Percentiles rank a stretch among this genome's conserved stretches.
phyloP scores from a whole-genome alignment of 2,329 filamentous ascomycete species.

The Apiospora pterosperma region DNA sequence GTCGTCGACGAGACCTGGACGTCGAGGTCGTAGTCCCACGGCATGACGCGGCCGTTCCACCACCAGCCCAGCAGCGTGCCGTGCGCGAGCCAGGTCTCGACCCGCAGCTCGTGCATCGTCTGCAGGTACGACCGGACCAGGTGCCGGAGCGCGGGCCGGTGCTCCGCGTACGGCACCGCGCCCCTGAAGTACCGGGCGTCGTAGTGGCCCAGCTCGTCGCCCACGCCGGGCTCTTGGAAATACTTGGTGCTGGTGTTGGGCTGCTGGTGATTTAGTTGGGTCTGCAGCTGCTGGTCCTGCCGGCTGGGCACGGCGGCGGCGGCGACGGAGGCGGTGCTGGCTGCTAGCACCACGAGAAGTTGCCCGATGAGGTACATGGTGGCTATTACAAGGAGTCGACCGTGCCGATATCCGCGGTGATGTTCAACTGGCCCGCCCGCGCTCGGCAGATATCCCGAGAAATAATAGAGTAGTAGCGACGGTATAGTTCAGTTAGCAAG shows the following conservation, averaged over 20 bases:
- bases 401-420: neutral
- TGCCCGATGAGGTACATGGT: neutral
- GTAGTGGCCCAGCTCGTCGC: slow-evolving; percentile 66
- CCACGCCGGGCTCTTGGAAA: slow-evolving; percentile 62
- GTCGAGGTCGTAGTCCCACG: slow-evolving; percentile 84
- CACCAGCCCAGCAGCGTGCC: slow-evolving; percentile 84
- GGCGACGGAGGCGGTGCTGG: neutral
- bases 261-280: neutral
- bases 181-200: slow-evolving; percentile 66
- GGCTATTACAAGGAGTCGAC: neutral
- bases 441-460: too few relatives aligned
- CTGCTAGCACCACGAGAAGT: neutral
- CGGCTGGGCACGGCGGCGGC: neutral
- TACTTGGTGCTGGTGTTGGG: slow-evolving; percentile 46
- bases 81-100: slow-evolving; percentile 86
- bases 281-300: neutral
- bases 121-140: slow-evolving; percentile 73
- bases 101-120: slow-evolving; percentile 58
- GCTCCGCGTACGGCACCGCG: slow-evolving; percentile 62
- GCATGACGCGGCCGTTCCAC: slow-evolving; percentile 78
- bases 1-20: slow-evolving; percentile 71
- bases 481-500: too few relatives aligned
- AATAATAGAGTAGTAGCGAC: too few relatives aligned
- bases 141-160: slow-evolving; percentile 62
- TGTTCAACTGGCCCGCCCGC: too few relatives aligned